Percentiles rank a stretch among this genome's conserved stretches.
phyloP scores from a whole-genome alignment of 495 filamentous ascomycete genomes.

The Sabuloglossum arenarium region DNA sequence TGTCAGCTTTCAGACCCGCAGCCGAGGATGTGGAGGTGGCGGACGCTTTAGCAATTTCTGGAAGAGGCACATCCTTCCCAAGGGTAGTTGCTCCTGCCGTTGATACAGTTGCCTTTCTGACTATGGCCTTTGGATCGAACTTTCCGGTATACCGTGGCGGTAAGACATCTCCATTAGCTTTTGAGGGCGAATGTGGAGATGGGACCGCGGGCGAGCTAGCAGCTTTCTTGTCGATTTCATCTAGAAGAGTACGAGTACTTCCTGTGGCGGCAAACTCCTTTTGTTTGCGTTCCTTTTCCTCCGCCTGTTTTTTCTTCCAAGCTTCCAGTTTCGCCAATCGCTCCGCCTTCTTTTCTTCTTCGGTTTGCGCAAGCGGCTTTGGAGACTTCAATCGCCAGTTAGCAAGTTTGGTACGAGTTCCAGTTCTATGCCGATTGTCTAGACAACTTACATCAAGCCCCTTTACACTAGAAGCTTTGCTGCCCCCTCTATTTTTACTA shows the following conservation, averaged over 20 bases:
- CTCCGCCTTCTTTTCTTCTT: conserved; percentile 71
- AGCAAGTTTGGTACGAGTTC: neutral
- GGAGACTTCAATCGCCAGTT: conserved; percentile 9
- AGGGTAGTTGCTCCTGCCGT: conserved; percentile 25
- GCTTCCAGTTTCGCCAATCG: conserved; percentile 67
- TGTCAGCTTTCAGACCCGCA: conserved; percentile 30
- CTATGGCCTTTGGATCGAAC: conserved; percentile 77
- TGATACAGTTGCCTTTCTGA: conserved; percentile 38
- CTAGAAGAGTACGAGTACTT: conserved; percentile 42
- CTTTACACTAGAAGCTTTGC: conserved; percentile 22
- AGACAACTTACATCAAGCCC: conserved; percentile 30
- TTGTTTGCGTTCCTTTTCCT: conserved; percentile 57
- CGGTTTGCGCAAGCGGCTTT: conserved; percentile 32
- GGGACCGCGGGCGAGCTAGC: conserved; percentile 32
- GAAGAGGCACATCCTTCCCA: conserved; percentile 40
- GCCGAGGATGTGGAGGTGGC: conserved; percentile 21
- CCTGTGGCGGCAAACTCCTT: conserved; percentile 39
- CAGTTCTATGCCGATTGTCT: neutral
- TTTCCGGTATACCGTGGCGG: conserved; percentile 50
- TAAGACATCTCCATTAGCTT: conserved; percentile 23
- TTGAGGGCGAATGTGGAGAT: conserved; percentile 29
- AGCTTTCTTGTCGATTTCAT: conserved; percentile 57
- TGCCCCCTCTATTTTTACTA: conserved; percentile 31
- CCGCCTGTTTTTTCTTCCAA: conserved; percentile 77
- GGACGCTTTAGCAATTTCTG: conserved; percentile 31